Conservation (phyloP, 1,139 yeast genomes). For the Nakaseomyces uthaithaninus region DNA sequence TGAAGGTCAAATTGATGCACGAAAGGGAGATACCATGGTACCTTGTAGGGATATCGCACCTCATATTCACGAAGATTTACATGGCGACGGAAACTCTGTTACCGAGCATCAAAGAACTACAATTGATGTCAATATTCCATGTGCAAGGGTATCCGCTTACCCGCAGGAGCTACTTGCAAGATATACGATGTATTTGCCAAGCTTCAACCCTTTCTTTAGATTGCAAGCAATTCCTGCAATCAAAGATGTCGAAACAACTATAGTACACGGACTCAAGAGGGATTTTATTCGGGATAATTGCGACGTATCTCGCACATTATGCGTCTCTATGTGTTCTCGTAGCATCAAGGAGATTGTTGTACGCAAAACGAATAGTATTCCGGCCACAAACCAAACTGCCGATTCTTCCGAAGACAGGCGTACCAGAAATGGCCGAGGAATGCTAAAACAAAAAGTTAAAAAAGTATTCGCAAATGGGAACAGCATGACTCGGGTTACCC, state of each 20-base stretch:
- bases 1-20: not conserved
- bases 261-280: conserved; percentile 47
- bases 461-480: conserved; percentile 28
- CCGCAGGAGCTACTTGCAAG: conserved; percentile 24
- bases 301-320: conserved; percentile 20
- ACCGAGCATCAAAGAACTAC: not conserved
- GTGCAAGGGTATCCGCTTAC: not conserved
- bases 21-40: conserved; percentile 1
- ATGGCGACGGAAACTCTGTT: conserved; percentile 7
- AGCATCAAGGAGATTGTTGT: conserved; percentile 49
- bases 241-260: conserved; percentile 46
- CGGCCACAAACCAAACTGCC: conserved; percentile 1
- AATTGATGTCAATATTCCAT: conserved; percentile 4
- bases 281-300: conserved; percentile 35
- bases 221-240: conserved; percentile 37
- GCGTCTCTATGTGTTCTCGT: conserved; percentile 46
- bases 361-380: conserved; percentile 22
- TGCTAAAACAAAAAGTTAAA: conserved; percentile 23
- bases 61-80: conserved; percentile 2
- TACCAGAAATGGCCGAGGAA: conserved; percentile 3
- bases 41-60: conserved; percentile 4
- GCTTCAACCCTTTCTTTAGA: conserved; percentile 31
- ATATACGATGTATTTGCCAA: conserved; percentile 25
- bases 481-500: conserved; percentile 18
- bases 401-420: not conserved